phyloP scores from a whole-genome alignment of 106 monocot genomes.

The Acorus gramineus region DNA sequence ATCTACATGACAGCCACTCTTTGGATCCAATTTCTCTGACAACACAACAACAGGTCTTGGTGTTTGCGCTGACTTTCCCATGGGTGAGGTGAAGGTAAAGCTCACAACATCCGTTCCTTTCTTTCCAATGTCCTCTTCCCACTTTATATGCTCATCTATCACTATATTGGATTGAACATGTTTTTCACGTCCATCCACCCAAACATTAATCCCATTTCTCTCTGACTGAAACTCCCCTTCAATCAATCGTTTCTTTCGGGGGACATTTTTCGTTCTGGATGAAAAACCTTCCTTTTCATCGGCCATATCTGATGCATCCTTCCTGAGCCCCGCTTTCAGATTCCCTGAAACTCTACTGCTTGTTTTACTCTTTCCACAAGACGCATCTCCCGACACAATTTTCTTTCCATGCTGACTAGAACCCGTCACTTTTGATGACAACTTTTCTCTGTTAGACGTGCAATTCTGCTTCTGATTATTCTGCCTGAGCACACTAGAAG shows the following conservation, averaged over 20 bases:
- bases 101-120: conserved; percentile 42
- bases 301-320: conserved; percentile 10
- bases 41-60: conserved; percentile 3
- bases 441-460: conserved; percentile 31
- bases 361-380: conserved; percentile 33
- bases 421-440: conserved; percentile 11
- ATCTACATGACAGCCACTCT: conserved; percentile 11
- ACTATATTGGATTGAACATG: conserved; percentile 28
- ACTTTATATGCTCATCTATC: conserved; percentile 27
- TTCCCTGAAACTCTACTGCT: conserved; percentile 28
- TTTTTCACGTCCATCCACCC: conserved; percentile 15
- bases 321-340: conserved; percentile 24
- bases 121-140: conserved; percentile 24
- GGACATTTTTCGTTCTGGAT: conserved; percentile 35
- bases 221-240: conserved; percentile 17
- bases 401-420: conserved; percentile 39
- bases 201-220: conserved; percentile 7
- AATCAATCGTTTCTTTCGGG: conserved; percentile 58
- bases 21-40: conserved; percentile 26
- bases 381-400: conserved; percentile 23
- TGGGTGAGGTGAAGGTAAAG: conserved; percentile 65
- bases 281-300: conserved; percentile 24
- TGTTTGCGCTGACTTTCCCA: conserved; percentile 20
- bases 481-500: conserved; percentile 54
- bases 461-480: conserved; percentile 81